Conservation (phyloP, 2,329 filamentous ascomycete genomes). For the Claviceps digitariae region DNA sequence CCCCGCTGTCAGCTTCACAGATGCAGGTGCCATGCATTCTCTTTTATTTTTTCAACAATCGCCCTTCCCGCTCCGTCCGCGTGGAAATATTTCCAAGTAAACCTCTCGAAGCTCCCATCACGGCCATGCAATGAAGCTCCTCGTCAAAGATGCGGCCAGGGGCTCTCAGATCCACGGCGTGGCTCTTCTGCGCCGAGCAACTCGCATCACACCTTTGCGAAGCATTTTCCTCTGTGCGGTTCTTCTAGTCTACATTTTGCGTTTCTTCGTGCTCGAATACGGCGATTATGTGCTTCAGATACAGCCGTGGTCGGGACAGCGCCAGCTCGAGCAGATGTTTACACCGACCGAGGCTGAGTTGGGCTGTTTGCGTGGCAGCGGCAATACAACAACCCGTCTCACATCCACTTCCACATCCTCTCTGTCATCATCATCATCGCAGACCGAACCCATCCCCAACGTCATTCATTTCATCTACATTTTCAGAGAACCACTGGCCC, state of each 20-base stretch:
- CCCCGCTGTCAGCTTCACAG: not conserved
- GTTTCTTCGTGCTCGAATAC: not conserved
- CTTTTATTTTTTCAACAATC: not conserved
- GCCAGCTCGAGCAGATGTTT: slow-evolving; percentile 7
- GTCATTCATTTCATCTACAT: slow-evolving; percentile 9
- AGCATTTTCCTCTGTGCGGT: not conserved
- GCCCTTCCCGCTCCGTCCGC: not conserved
- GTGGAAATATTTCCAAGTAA: not conserved
- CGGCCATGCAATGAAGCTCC: slow-evolving; percentile 1
- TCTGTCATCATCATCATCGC: not conserved
- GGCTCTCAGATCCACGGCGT: not conserved
- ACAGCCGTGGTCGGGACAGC: slow-evolving; percentile 5
- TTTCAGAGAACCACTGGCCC: slow-evolving; percentile 4
- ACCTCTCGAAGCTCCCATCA: not conserved
- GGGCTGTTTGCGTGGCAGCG: slow-evolving; percentile 5
- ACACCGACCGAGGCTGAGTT: slow-evolving; percentile 6
- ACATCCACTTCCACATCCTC: not conserved
- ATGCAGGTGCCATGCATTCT: no score
- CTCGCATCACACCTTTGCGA: not conserved
- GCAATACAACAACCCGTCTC: not conserved
- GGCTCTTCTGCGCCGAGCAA: not conserved
- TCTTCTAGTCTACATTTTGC: slow-evolving; percentile 1
- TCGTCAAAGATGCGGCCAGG: not conserved
- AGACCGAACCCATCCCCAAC: slow-evolving; percentile 6
- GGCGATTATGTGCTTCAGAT: slow-evolving; percentile 5